These are phyloP conservation scores for Leccinum arenicola DNA, from an alignment of 768 basidiomycete genomes.

Conservation along the genomic window DNA sequence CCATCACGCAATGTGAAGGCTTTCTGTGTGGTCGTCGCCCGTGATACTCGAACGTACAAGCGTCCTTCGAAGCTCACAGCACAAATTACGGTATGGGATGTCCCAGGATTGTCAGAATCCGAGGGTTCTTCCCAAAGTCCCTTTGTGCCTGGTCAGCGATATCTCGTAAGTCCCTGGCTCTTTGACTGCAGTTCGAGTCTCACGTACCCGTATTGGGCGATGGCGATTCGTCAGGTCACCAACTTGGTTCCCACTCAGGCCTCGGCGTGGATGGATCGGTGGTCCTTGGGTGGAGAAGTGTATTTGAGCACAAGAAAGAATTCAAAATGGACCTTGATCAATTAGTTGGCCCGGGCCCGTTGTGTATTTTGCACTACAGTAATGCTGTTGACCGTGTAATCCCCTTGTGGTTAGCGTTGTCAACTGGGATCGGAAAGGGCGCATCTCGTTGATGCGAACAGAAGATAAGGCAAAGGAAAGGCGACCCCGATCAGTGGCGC, in stretches of 20 bases:
- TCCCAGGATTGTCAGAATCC: constrained; percentile 44
- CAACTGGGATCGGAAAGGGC: not conserved
- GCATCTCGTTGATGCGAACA: not conserved
- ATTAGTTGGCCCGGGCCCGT: constrained; percentile 1
- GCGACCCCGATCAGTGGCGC: not conserved
- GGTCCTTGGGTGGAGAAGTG: constrained; percentile 57
- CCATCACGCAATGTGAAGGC: constrained; percentile 73
- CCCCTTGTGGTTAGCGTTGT: not conserved
- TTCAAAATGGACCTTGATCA: constrained; percentile 55
- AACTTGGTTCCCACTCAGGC: constrained; percentile 69
- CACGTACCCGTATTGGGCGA: not conserved
- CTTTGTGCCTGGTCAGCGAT: constrained; percentile 64
- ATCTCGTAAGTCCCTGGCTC: constrained; percentile 46
- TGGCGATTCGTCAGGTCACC: constrained; percentile 37
- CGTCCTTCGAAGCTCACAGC: constrained; percentile 57
- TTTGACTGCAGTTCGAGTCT: not conserved
- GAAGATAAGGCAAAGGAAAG: not conserved
- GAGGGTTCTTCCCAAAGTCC: constrained; percentile 49
- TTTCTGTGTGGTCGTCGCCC: constrained; percentile 70
- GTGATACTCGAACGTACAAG: constrained; percentile 57
- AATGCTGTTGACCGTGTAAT: not conserved
- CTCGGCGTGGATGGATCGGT: constrained; percentile 67
- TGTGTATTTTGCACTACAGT: not conserved
- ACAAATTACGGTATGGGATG: constrained; percentile 86
- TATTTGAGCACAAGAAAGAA: constrained; percentile 66